Evolutionary conservation across 208 protist genomes (phyloP).

Genomic region (Acanthamoeba culbertsoni): DNA sequence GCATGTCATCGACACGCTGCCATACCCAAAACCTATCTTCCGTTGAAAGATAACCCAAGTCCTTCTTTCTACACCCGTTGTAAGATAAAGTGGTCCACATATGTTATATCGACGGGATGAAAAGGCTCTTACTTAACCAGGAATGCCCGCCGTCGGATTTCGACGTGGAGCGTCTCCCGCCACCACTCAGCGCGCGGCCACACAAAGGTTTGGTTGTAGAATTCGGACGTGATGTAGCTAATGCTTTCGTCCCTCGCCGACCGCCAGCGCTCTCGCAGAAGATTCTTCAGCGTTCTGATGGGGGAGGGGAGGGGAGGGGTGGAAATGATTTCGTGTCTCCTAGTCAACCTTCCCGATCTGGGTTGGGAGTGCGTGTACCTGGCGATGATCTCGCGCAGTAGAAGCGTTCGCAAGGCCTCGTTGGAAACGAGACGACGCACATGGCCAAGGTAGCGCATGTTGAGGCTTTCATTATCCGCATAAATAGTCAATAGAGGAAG

Average conservation of each 20-base stretch:
- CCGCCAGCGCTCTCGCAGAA: constrained; percentile 12
- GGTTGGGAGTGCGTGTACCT: background rate
- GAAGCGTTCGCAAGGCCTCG: background rate
- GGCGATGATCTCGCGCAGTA: background rate
- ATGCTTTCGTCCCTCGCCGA: background rate
- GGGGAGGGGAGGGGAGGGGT: background rate
- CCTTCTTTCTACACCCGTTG: background rate
- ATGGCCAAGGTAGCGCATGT: background rate
- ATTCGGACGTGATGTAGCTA: background rate
- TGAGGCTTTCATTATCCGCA: background rate
- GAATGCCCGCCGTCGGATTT: background rate
- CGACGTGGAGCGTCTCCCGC: background rate
- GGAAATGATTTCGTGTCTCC: background rate
- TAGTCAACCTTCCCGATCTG: too few relatives aligned
- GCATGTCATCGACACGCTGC: constrained; percentile 38
- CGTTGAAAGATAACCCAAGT: background rate
- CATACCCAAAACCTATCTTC: background rate
- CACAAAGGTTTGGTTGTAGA: constrained; percentile 2
- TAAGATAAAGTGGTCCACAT: background rate
- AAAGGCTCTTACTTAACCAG: background rate
- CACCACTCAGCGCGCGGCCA: background rate
- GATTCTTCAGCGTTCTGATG: constrained; percentile 1
- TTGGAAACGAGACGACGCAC: background rate
- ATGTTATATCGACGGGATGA: background rate
- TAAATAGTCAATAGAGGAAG: background rate